Evolutionary conservation across 2,329 filamentous ascomycete species (phyloP).

Genomic region (Hymenoscyphus fructigenus): DNA sequence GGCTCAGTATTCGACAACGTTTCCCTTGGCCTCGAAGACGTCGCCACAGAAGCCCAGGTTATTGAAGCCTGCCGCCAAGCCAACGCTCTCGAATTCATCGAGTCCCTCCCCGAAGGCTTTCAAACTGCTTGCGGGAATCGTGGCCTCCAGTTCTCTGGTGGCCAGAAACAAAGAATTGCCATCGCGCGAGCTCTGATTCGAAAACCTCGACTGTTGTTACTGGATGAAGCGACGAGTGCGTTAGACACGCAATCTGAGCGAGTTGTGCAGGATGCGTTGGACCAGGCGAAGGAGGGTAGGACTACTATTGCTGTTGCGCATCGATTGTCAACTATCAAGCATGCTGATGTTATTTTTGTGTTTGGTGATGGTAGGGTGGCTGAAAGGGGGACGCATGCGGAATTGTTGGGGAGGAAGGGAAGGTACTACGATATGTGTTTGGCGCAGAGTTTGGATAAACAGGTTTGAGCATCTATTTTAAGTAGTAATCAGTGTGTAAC

Average conservation of each 20-base stretch:
- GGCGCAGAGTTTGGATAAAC: constrained; percentile 63
- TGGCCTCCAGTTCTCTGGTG: constrained; percentile 49
- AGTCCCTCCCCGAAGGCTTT: constrained; percentile 50
- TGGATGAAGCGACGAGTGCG: constrained; percentile 79
- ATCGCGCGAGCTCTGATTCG: constrained; percentile 54
- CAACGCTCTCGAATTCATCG: constrained; percentile 51
- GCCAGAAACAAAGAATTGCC: constrained; percentile 54
- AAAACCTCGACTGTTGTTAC: constrained; percentile 52
- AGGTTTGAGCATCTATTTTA: too few species aligned
- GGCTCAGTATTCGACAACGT: constrained; percentile 68
- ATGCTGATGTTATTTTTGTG: constrained; percentile 54
- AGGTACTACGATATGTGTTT: constrained; percentile 57
- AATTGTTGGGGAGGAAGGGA: constrained; percentile 60
- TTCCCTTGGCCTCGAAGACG: constrained; percentile 53
- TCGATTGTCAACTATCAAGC: constrained; percentile 70
- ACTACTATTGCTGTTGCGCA: constrained; percentile 77
- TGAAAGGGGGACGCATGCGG: constrained; percentile 20
- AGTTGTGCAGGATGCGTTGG: constrained; percentile 71
- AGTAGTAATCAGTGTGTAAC: too few species aligned
- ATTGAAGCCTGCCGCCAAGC: constrained; percentile 47
- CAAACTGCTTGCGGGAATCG: constrained; percentile 46
- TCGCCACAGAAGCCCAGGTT: constrained; percentile 46
- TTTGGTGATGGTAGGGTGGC: constrained; percentile 20
- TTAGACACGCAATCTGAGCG: constrained; percentile 74
- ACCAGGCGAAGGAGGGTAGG: constrained; percentile 41